phyloP scores from a whole-genome alignment of 805 yeast species.

The Suhomyces prunicola region DNA sequence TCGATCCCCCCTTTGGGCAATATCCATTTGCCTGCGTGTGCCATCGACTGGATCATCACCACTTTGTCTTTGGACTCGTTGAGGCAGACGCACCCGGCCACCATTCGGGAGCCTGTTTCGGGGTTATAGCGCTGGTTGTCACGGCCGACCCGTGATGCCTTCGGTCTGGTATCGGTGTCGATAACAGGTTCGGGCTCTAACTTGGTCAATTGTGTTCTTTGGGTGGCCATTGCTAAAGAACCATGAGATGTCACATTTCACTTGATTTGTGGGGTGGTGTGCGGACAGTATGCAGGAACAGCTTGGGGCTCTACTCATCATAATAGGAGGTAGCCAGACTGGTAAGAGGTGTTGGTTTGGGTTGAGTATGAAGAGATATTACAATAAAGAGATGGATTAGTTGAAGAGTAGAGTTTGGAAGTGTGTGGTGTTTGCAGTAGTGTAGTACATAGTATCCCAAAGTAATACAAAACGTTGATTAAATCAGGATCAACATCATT shows the following conservation, averaged over 20 bases:
- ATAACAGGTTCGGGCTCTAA: neutral
- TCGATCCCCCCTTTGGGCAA: constrained; percentile 97
- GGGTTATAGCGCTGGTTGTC: constrained; percentile 56
- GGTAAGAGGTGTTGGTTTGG: too few species aligned
- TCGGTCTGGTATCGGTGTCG: neutral
- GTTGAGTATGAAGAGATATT: too few species aligned
- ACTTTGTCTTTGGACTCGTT: constrained; percentile 56
- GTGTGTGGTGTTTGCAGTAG: too few species aligned
- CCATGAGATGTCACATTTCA: neutral
- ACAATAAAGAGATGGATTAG: too few species aligned
- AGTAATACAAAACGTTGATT: too few species aligned
- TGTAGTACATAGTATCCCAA: too few species aligned
- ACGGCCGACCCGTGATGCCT: constrained; percentile 48
- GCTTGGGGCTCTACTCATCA: too few species aligned
- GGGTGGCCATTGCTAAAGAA: neutral
- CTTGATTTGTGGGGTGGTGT: neutral
- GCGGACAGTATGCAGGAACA: neutral
- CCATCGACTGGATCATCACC: constrained; percentile 74
- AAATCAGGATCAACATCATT: too few species aligned
- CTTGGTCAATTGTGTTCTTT: neutral
- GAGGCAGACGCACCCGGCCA: constrained; percentile 88
- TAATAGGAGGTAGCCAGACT: too few species aligned
- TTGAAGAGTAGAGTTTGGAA: too few species aligned
- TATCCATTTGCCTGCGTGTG: constrained; percentile 72
- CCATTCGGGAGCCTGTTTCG: constrained; percentile 73